phyloP scores from a whole-genome alignment of 495 filamentous ascomycete species.

The Penicillium odoratum region DNA sequence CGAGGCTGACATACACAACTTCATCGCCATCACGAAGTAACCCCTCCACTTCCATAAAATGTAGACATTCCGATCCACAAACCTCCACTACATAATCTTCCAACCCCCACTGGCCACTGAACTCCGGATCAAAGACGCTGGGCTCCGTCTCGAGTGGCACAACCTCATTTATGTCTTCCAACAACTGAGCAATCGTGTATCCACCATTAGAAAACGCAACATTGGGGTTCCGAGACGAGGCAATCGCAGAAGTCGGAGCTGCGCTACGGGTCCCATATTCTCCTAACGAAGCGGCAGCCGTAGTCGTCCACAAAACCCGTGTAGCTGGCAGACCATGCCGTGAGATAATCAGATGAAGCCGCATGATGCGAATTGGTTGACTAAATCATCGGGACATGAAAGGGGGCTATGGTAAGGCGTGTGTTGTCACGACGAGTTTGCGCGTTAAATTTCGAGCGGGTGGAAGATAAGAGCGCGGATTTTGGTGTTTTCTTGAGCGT shows the following conservation, averaged over 20 bases:
- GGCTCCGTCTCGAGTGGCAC: constrained; percentile 76
- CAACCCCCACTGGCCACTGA: constrained; percentile 70
- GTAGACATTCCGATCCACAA: constrained; percentile 80
- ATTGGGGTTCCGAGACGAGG: constrained; percentile 41
- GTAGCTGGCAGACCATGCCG: constrained; percentile 78
- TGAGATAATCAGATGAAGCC: constrained; percentile 78
- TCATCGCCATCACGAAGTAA: constrained; percentile 82
- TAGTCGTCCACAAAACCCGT: constrained; percentile 70
- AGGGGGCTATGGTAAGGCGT: background rate
- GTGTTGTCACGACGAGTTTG: background rate
- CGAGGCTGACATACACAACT: constrained; percentile 61
- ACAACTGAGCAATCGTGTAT: constrained; percentile 74
- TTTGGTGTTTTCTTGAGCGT: background rate
- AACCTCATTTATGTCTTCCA: constrained; percentile 80
- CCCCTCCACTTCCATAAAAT: constrained; percentile 72
- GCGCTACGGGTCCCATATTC: constrained; percentile 26
- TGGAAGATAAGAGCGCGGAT: background rate
- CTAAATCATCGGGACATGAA: constrained; percentile 21
- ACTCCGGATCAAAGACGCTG: constrained; percentile 35
- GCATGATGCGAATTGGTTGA: constrained; percentile 50
- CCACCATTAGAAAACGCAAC: constrained; percentile 51
- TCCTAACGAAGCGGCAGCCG: constrained; percentile 36
- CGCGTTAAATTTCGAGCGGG: constrained; percentile 4
- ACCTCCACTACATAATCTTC: constrained; percentile 93
- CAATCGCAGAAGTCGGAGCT: constrained; percentile 35